phyloP scores from a whole-genome alignment of 2,329 filamentous ascomycete species.

The Colletotrichum plurivorum region DNA sequence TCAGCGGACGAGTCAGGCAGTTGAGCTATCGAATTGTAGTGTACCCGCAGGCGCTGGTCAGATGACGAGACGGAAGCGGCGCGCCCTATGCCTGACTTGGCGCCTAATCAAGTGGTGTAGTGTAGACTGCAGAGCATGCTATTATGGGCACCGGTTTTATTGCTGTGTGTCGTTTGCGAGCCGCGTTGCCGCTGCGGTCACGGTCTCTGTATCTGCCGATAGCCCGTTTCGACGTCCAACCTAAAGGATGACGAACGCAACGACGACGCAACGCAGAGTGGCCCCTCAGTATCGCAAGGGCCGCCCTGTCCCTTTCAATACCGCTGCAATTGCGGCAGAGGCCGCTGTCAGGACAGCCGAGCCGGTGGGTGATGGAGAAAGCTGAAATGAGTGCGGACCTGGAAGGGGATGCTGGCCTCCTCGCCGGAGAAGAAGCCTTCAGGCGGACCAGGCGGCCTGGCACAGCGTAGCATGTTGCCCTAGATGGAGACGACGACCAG shows the following conservation, averaged over 20 bases:
- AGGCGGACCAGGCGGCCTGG: conserved; percentile 4
- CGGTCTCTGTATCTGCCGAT: too few species aligned
- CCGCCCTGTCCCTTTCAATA: conserved; percentile 8
- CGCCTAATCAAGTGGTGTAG: background rate
- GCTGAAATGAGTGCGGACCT: conserved; percentile 36
- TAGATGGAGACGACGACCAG: background rate
- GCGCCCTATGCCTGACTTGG: background rate
- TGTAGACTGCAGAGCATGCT: too few species aligned
- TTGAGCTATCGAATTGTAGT: background rate
- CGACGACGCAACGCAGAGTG: too few species aligned
- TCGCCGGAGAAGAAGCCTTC: conserved; percentile 12
- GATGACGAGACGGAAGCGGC: conserved; percentile 7
- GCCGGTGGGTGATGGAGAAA: conserved; percentile 21
- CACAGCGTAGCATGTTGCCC: background rate
- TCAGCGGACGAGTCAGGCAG: conserved; percentile 36
- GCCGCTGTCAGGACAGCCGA: conserved; percentile 34
- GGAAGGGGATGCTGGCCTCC: conserved; percentile 22
- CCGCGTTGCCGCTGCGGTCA: too few species aligned
- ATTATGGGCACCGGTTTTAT: too few species aligned
- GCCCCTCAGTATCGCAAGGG: background rate
- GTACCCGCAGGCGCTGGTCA: conserved; percentile 2
- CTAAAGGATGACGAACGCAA: too few species aligned
- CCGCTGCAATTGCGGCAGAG: conserved; percentile 34
- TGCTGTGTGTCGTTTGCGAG: too few species aligned
- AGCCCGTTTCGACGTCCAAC: too few species aligned